These are phyloP conservation scores for Gastrodia elata DNA, from an alignment of 106 monocot genomes.

Conservation along the genomic window DNA sequence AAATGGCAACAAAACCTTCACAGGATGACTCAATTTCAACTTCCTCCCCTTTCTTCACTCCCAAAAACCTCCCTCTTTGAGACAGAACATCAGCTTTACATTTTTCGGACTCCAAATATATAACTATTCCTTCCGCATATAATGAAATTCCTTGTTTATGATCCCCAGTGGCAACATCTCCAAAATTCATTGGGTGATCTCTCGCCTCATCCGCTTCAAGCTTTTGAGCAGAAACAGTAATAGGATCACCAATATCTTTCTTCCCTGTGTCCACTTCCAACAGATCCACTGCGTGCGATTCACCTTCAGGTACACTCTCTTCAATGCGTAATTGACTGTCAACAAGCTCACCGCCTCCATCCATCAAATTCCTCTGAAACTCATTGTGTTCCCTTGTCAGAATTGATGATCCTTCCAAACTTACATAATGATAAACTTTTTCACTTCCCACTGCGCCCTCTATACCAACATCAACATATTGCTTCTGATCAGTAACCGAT, in stretches of 20 bases:
- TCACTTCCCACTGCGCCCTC: not conserved
- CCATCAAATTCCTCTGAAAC: not conserved
- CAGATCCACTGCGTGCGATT: not conserved
- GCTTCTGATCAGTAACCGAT: not conserved
- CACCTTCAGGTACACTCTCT: not conserved
- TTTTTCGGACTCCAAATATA: not conserved
- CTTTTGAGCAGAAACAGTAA: not conserved
- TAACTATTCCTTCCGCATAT: not conserved
- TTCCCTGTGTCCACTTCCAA: not conserved
- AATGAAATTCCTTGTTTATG: not conserved
- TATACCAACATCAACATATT: not conserved
- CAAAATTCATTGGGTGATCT: not conserved
- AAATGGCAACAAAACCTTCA: not conserved
- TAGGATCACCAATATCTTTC: not conserved
- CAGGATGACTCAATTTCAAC: not conserved
- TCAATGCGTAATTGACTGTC: not conserved
- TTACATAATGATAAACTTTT: not conserved
- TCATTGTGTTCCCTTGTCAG: not conserved
- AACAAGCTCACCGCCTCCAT: not conserved
- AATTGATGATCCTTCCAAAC: constrained; percentile 3
- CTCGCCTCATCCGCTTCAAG: not conserved
- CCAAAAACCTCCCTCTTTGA: not conserved
- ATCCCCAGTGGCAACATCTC: not conserved
- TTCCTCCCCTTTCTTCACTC: not conserved
- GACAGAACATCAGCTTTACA: not conserved